Conservation (phyloP, 2,329 filamentous ascomycete genomes). For the Epichloe elymi region DNA sequence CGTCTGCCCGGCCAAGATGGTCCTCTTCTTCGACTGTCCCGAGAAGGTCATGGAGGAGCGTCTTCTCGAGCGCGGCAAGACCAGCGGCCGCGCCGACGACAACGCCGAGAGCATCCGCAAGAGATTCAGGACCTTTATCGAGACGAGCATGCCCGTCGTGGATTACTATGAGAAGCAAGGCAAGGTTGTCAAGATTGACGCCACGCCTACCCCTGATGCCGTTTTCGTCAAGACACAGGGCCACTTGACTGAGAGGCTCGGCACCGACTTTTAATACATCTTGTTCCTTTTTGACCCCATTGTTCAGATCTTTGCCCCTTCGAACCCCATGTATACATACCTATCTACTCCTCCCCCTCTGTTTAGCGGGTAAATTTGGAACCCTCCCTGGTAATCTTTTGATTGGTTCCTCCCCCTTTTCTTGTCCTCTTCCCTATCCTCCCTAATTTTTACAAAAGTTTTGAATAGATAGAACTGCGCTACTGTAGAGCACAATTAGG, state of each 20-base stretch:
- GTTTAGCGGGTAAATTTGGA: too few relatives aligned
- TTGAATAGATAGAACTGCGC: too few relatives aligned
- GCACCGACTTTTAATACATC: slow-evolving; percentile 18
- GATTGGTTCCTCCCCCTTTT: not conserved
- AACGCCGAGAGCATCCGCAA: slow-evolving; percentile 94
- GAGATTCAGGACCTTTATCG: slow-evolving; percentile 84
- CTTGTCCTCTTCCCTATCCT: too few relatives aligned
- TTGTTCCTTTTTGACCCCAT: not conserved
- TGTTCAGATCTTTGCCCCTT: not conserved
- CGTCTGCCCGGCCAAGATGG: slow-evolving; percentile 72
- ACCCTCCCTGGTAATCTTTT: too few relatives aligned
- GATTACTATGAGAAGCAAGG: slow-evolving; percentile 65
- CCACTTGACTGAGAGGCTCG: slow-evolving; percentile 36
- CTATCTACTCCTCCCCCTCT: not conserved
- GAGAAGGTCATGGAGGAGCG: slow-evolving; percentile 78
- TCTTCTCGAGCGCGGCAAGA: slow-evolving; percentile 81
- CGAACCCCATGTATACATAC: not conserved
- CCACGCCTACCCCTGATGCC: slow-evolving; percentile 51
- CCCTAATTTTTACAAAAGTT: too few relatives aligned
- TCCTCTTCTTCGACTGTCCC: slow-evolving; percentile 88
- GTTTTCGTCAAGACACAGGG: slow-evolving; percentile 42
- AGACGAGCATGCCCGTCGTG: slow-evolving; percentile 96
- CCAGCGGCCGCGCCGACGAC: slow-evolving; percentile 80
- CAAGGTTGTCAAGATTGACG: slow-evolving; percentile 69
- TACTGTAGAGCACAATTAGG: too few relatives aligned